Conservation (phyloP, 106 monocot genomes). For the Gastrodia elata region DNA sequence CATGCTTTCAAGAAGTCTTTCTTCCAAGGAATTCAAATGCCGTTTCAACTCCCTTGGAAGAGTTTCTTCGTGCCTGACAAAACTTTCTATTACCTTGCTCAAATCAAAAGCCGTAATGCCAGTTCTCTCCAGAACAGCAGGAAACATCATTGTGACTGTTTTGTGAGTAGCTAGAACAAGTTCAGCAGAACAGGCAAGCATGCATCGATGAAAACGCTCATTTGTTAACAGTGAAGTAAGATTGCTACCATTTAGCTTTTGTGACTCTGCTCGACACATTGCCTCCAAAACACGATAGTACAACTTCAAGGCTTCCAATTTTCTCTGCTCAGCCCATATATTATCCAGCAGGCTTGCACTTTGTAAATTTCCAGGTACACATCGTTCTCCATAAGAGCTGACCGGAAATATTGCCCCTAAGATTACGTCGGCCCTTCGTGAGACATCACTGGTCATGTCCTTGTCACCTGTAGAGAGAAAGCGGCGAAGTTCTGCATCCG, state of each 20-base stretch:
- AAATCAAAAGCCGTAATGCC: conserved; percentile 96
- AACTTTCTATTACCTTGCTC: conserved; percentile 92
- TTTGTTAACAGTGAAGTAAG: conserved; percentile 67
- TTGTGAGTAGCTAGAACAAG: conserved; percentile 95
- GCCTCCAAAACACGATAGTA: conserved; percentile 91
- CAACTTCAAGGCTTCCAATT: conserved; percentile 78
- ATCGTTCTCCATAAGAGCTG: conserved; percentile 44
- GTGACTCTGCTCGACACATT: conserved; percentile 83
- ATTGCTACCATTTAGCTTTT: conserved; percentile 51
- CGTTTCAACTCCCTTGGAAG: conserved; percentile 92
- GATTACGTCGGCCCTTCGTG: conserved; percentile 54
- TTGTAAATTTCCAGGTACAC: conserved; percentile 25
- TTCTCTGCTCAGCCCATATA: conserved; percentile 93
- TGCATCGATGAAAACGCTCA: conserved; percentile 90
- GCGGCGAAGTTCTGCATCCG: conserved; percentile 51
- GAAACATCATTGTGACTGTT: conserved; percentile 85
- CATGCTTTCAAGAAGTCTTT: conserved; percentile 81
- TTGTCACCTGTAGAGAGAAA: conserved; percentile 70
- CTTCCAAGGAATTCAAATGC: conserved; percentile 86
- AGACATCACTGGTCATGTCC: conserved; percentile 57
- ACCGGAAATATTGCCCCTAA: conserved; percentile 72
- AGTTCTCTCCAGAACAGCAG: conserved; percentile 77
- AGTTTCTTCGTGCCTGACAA: conserved; percentile 90
- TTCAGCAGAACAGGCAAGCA: conserved; percentile 96
- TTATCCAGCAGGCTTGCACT: conserved; percentile 56